phyloP scores from a whole-genome alignment of 768 basidiomycete genomes.

The Kwoniella heveanensis region DNA sequence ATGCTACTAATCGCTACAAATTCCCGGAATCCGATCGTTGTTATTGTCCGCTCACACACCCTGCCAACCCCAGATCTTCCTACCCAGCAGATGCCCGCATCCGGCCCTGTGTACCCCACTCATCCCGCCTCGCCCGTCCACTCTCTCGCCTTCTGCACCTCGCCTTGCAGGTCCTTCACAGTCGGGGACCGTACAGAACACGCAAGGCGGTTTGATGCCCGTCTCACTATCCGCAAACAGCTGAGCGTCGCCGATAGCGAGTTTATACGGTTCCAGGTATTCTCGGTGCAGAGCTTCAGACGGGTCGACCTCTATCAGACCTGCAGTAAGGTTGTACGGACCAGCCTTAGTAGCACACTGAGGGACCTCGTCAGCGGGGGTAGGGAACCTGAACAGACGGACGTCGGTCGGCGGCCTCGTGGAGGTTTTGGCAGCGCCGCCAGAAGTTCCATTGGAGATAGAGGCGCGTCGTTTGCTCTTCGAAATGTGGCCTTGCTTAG shows the following conservation, averaged over 20 bases:
- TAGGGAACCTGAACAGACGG: slow-evolving; percentile 50
- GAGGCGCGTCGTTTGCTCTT: slow-evolving; percentile 28
- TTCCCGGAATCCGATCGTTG: not conserved
- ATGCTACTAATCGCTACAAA: not conserved
- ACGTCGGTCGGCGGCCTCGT: slow-evolving; percentile 47
- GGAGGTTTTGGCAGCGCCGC: slow-evolving; percentile 9
- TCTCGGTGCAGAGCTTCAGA: slow-evolving; percentile 17
- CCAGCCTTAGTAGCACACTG: slow-evolving; percentile 13
- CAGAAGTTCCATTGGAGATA: slow-evolving; percentile 3
- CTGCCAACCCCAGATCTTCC: slow-evolving; percentile 49
- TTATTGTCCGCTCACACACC: not conserved
- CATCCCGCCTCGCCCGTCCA: slow-evolving; percentile 52
- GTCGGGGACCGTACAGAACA: slow-evolving; percentile 52
- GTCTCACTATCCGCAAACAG: slow-evolving; percentile 26
- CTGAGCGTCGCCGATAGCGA: slow-evolving; percentile 39
- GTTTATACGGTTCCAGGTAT: slow-evolving; percentile 46
- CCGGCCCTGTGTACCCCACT: slow-evolving; percentile 44
- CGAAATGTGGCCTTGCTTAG: slow-evolving; percentile 13
- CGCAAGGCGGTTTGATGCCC: slow-evolving; percentile 26
- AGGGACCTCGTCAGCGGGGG: slow-evolving; percentile 32
- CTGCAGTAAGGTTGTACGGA: slow-evolving; percentile 23
- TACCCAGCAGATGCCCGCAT: slow-evolving; percentile 53
- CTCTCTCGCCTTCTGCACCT: slow-evolving; percentile 52
- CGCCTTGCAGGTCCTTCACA: slow-evolving; percentile 50
- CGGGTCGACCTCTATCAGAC: slow-evolving; percentile 45